These are phyloP conservation scores for Microascus cirrosus DNA, from an alignment of 2,329 filamentous ascomycete species.

Conservation along the genomic window DNA sequence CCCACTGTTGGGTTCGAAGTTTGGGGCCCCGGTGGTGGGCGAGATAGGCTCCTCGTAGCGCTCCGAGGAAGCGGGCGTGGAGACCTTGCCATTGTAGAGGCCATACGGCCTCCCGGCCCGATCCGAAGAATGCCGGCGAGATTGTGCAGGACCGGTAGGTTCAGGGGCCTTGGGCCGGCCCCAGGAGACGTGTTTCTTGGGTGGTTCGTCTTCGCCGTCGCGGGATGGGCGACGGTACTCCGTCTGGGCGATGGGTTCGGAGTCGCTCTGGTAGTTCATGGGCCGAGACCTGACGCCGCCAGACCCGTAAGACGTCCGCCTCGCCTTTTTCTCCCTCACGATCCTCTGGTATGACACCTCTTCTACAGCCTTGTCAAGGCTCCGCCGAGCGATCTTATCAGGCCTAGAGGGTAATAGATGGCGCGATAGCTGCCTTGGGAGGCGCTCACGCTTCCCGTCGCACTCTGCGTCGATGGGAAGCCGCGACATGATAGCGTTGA, in stretches of 20 bases:
- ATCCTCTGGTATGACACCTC: conserved; percentile 13
- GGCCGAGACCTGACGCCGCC: neutral
- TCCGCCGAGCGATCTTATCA: conserved; percentile 45
- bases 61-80: neutral
- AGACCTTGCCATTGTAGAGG: neutral
- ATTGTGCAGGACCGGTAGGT: neutral
- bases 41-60: neutral
- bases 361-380: conserved; percentile 48
- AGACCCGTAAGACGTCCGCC: neutral
- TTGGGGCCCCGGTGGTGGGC: neutral
- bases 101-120: neutral
- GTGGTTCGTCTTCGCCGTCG: neutral
- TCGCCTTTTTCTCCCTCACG: neutral
- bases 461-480: conserved; percentile 52
- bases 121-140: neutral
- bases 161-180: neutral
- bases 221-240: neutral
- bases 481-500: conserved; percentile 56
- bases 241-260: neutral
- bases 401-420: conserved; percentile 54
- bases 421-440: conserved; percentile 69
- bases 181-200: neutral
- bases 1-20: neutral
- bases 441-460: conserved; percentile 55
- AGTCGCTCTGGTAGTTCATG: neutral